Percentiles rank a stretch among this genome's conserved stretches.
Evolutionary conservation across 192 early-diverging fungal species (phyloP).

Genomic region (Martensiomyces pterosporus): DNA sequence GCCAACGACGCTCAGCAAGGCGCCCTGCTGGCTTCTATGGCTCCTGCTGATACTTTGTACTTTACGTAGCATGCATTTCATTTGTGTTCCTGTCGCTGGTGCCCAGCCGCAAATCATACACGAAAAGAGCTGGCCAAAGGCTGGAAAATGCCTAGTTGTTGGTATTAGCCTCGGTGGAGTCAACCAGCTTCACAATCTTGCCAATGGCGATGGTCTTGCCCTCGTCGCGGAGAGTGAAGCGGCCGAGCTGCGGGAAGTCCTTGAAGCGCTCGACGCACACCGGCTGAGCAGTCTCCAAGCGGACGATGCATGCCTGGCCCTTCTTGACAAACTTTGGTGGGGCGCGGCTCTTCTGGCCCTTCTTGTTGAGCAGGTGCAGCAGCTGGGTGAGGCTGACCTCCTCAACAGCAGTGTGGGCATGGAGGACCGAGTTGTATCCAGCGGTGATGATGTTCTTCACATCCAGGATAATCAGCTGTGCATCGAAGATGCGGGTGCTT

Average conservation of each 20-base stretch:
- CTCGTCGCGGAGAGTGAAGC: constrained; percentile 98
- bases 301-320: constrained; percentile 82
- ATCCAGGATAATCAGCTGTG: constrained; percentile 86
- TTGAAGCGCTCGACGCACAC: constrained; percentile 85
- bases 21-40: too few relatives aligned
- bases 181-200: constrained; percentile 76
- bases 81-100: background rate
- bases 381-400: constrained; percentile 80
- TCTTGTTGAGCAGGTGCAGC: constrained; percentile 91
- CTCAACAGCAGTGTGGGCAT: constrained; percentile 84
- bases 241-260: constrained; percentile 85
- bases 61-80: background rate
- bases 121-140: background rate
- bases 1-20: too few relatives aligned
- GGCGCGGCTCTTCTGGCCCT: constrained; percentile 77
- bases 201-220: constrained; percentile 85
- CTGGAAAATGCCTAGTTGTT: background rate
- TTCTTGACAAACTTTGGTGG: constrained; percentile 94
- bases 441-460: constrained; percentile 95
- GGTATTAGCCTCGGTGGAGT: constrained; percentile 4
- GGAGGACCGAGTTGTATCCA: constrained; percentile 90
- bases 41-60: too few relatives aligned
- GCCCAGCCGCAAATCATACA: too few relatives aligned
- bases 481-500: constrained; percentile 74
- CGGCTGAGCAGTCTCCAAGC: constrained; percentile 70